Evolutionary conservation across 164 flowering plant genomes (phyloP).

Genomic region (Kingdonia uniflora): DNA sequence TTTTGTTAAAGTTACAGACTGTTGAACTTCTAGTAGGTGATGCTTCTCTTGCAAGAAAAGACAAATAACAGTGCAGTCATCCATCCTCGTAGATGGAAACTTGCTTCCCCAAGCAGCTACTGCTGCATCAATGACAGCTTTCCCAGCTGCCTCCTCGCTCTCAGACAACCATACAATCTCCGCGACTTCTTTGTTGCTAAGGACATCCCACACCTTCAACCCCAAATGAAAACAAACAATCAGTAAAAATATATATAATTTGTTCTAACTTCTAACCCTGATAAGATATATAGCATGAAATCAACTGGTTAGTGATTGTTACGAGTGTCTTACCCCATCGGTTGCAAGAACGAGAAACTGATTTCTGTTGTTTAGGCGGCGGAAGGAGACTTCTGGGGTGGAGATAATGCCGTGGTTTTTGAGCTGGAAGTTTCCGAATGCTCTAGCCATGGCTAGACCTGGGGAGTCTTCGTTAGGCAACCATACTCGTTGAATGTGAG

Average conservation of each 20-base stretch:
- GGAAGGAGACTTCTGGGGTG: slow-evolving; percentile 46
- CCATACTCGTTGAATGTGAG: slow-evolving; percentile 69
- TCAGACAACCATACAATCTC: slow-evolving; percentile 38
- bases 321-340: slow-evolving; percentile 53
- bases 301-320: background rate
- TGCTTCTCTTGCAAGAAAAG: slow-evolving; percentile 33
- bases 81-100: slow-evolving; percentile 47
- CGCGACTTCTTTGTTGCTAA: slow-evolving; percentile 49
- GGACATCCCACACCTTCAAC: slow-evolving; percentile 41
- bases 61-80: slow-evolving; percentile 67
- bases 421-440: slow-evolving; percentile 68
- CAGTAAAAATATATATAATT: background rate
- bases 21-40: too few species aligned
- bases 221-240: background rate
- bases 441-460: slow-evolving; percentile 80
- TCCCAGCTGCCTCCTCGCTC: slow-evolving; percentile 42
- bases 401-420: slow-evolving; percentile 60
- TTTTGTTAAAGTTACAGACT: too few species aligned
- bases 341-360: slow-evolving; percentile 68
- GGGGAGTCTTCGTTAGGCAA: slow-evolving; percentile 54
- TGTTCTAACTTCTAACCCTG: background rate
- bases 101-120: slow-evolving; percentile 40
- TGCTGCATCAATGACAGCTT: slow-evolving; percentile 56
- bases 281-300: background rate
- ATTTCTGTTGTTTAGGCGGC: slow-evolving; percentile 34